A percentile compares a stretch with the other conserved stretches of the same genome.
phyloP scores from a whole-genome alignment of 2,329 filamentous ascomycete species.

The Colletotrichum nymphaeae region DNA sequence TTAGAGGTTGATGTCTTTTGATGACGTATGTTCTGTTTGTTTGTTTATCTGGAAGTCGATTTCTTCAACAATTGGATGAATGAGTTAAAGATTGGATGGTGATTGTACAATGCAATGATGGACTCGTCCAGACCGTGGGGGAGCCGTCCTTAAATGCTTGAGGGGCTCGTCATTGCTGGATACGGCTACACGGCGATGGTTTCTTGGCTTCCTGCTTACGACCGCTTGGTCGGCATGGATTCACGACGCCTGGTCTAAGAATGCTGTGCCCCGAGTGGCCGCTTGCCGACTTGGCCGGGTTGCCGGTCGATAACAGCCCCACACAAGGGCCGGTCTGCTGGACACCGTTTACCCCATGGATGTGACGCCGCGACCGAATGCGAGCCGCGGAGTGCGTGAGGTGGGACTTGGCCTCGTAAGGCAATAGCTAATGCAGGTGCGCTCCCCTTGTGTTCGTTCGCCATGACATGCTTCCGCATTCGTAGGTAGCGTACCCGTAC shows the following conservation, averaged over 20 bases:
- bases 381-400: slow-evolving; percentile 12
- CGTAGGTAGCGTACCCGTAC: neutral
- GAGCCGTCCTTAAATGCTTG: slow-evolving; percentile 29
- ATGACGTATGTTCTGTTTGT: neutral
- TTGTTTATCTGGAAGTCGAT: neutral
- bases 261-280: slow-evolving; percentile 35
- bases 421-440: slow-evolving; percentile 21
- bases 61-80: neutral
- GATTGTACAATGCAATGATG: neutral
- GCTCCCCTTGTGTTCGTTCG: neutral
- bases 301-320: slow-evolving; percentile 24
- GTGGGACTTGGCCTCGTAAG: slow-evolving; percentile 34
- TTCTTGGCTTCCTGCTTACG: slow-evolving; percentile 23
- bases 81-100: neutral
- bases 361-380: slow-evolving; percentile 8
- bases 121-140: slow-evolving; percentile 11
- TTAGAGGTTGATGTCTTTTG: no score
- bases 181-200: slow-evolving; percentile 26
- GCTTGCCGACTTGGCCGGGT: slow-evolving; percentile 32
- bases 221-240: slow-evolving; percentile 34
- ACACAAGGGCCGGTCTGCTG: slow-evolving; percentile 29
- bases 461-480: slow-evolving; percentile 20
- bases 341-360: slow-evolving; percentile 14
- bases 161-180: slow-evolving; percentile 7
- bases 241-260: slow-evolving; percentile 29